Evolutionary conservation across 2,329 filamentous ascomycete genomes (phyloP), one percentile per base, ranked within the genome.

Genomic region (Alternaria ventricosa): DNA sequence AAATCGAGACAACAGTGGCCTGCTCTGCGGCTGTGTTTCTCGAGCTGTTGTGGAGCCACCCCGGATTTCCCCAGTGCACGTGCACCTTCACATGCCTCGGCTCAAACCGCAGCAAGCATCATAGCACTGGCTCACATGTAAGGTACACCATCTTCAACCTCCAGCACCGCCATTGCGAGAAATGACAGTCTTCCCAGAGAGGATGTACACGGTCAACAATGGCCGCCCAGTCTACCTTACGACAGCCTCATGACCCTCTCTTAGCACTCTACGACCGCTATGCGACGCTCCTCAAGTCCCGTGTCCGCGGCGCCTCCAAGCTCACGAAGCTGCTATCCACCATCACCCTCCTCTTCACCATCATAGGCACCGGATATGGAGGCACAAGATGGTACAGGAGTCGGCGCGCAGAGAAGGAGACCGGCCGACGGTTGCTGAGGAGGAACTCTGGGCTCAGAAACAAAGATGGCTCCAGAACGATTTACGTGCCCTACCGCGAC

Each of bases 401-500:
- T 61, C 86, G 89, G 64, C 88, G 88, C 53, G 89, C 89, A 67
- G 95, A 98, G 81, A 90, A 88, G 69, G 94, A 96, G 72, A 91
- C 94, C 71, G 94, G 94, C 6, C 86, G 88, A 66, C 91, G 92
- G 68, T 86, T 99, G 57, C 84, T 98, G 67, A 89, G 96, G 61
- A 91, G 92, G 64, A 99, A 99, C 81, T 98, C 95, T 30, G 97
- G 94, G 74, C 85, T 98, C 66, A 89, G 92, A 81, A 93, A 95
- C 73, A 97, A 97, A 82, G 96, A 98, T 84, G 96, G 96, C 54
- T 95, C 93, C 53, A 87, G 96, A 59, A 97, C 94, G 13, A 96
- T 99, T 62, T 98, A 96, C 76, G 96, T 99, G 27, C 94, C 95
- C 2, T 96, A 97, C 81, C 93, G 93, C 79, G 88, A 94, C 70